Evolutionary conservation across 768 basidiomycete genomes (phyloP), one percentile per base, ranked within the genome.

Genomic region (Termitomyces sp.): DNA sequence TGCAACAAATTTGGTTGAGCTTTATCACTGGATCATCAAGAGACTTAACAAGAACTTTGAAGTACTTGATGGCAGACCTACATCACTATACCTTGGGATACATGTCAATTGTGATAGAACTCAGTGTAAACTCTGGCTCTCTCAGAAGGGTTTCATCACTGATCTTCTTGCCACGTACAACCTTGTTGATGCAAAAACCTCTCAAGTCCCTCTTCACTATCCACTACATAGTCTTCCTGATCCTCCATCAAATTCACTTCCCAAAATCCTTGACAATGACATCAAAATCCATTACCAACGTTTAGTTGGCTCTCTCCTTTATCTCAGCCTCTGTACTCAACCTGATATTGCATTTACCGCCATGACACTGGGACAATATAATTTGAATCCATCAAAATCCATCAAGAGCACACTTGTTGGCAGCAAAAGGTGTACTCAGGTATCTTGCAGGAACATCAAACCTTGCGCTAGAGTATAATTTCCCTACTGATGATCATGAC

Each of bases 311-410:
- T 64, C 41, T 1, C 31, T 72, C 0, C 66, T 65, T 10, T 73
- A 70, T 51, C 53, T 71, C 0, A 59, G 70, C 2, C 53, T 71
- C 2, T 63, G 62, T 5, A 72, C 73, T 3, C 62, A 64, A 1
- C 73, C 74, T 0, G 71, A 79, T 42, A 63, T 77, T 16, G 58
- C 69, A 0, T 70, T 60, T 44, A 60, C 68, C 5, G 69, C 73
- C 7, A 54, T 61, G 23, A 20, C 47, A 0, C 66, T 77, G 2
- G 61, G 70, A 0, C 68, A 69, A 33, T 74, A 63, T 63, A 65
- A 58, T 15, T 56, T 68, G 9, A 29, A 29, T 9, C 29, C 29
- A 29, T 29, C 29, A 3, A 29, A 29, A 29, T 9, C 29, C 29
- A 29, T 29, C 29, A 3, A 4, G 29, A 29, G 29, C 29, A 29